Evolutionary conservation across 768 basidiomycete genomes (phyloP).

Genomic region (Collybia sordida): DNA sequence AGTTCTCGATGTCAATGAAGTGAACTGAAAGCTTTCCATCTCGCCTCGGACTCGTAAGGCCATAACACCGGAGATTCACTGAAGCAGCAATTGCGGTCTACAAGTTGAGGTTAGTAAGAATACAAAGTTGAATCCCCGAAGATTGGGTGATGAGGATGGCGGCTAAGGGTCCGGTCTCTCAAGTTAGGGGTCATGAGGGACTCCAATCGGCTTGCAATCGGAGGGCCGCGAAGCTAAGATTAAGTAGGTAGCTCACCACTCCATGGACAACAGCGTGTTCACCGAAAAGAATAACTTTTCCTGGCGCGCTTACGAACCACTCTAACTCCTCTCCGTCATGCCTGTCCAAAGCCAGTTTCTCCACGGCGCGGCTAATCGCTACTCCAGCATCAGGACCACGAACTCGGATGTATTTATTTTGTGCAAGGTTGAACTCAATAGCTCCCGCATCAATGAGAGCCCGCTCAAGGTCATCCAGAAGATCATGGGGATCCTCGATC

Average conservation of each 20-base stretch:
- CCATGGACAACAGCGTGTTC: slow-evolving; percentile 99
- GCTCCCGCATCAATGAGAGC: slow-evolving; percentile 92
- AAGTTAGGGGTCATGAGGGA: too few species aligned
- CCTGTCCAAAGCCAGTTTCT: slow-evolving; percentile 54
- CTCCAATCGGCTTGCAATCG: not conserved
- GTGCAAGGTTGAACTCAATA: slow-evolving; percentile 56
- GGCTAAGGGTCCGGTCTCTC: not conserved
- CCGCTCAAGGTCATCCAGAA: slow-evolving; percentile 92
- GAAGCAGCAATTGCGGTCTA: slow-evolving; percentile 95
- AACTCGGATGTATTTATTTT: slow-evolving; percentile 48
- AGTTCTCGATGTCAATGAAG: slow-evolving; percentile 77
- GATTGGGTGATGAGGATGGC: slow-evolving; percentile 3
- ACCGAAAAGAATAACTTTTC: slow-evolving; percentile 97
- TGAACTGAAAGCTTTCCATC: slow-evolving; percentile 75
- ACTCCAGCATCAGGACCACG: slow-evolving; percentile 31
- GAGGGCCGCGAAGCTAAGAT: slow-evolving; percentile 3
- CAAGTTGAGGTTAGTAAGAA: slow-evolving; percentile 11
- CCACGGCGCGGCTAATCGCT: slow-evolving; percentile 59
- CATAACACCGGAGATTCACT: slow-evolving; percentile 94
- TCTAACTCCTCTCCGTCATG: slow-evolving; percentile 40
- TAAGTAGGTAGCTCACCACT: slow-evolving; percentile 58
- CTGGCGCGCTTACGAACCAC: slow-evolving; percentile 93
- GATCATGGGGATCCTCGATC: slow-evolving; percentile 92
- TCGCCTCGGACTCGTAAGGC: slow-evolving; percentile 70
- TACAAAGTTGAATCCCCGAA: not conserved